Evolutionary conservation across 2,329 filamentous ascomycete genomes (phyloP), one percentile per base, ranked within the genome.

Genomic region (Aspergillus sp.): DNA sequence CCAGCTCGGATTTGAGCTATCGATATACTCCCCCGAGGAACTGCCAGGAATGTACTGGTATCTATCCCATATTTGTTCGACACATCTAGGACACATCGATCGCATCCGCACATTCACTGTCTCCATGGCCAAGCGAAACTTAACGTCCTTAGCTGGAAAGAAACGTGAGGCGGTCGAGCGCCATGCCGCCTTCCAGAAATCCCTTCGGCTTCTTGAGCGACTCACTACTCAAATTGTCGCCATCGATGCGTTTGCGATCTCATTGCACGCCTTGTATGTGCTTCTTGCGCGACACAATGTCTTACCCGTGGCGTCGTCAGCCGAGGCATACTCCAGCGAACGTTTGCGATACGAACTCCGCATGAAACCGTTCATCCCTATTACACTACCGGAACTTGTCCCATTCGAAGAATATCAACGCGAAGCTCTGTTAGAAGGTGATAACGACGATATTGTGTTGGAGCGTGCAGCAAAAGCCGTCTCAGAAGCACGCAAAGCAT

Each of bases 1-100:
- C 14, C 89, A 97, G 66, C 84, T 97, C 29, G 94, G 95, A 11
- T 97, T 99, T 69, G 94, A 99, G 71, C 85, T 97, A 11, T 87
- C 93, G 41, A 83, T 96, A 9, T 97, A 97, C 71, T 86, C 93
- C 49, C 81, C 85, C 0, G 88, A 96, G 68, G 94, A 99, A 70
- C 79, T 94, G 9, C 82, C 86, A 0, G 86, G 85, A 20, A 96
- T 97, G 88, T 97, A 97, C 71, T 94, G 88, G 85, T 91, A 96
- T 69, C 76, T 96, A 57, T 83, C 89, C 60, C 83, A 89, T 74
- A 75, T 95, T 54, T 78, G 88, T 64, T 82, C 86, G 66, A 83
- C 87, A 50, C 78, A 88, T 56, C 73, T 84, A 43, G 80, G 85
- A 65, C 84, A 97, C 63, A 75, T 88, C 20, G 86, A 91, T 60